Conservation (phyloP, 2,329 filamentous ascomycete genomes). For the Penicillium vulpinum region DNA sequence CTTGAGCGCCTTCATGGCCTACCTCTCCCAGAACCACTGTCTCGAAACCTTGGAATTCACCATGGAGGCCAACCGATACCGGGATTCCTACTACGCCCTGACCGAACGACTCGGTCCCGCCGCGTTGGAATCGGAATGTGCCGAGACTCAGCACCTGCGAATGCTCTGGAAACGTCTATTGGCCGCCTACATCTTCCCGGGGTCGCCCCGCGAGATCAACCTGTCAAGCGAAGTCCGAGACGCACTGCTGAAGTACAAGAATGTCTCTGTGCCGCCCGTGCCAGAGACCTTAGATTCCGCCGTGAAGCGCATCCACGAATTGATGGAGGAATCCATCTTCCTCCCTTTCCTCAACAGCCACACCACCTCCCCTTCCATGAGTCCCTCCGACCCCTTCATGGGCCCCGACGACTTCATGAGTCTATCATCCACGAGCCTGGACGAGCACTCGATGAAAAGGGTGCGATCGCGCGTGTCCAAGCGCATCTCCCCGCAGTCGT, state of each 20-base stretch:
- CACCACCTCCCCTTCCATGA: conserved; percentile 50
- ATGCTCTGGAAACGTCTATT: conserved; percentile 85
- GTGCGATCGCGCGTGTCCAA: conserved; percentile 28
- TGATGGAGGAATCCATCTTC: conserved; percentile 96
- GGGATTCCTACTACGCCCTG: conserved; percentile 63
- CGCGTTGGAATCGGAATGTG: conserved; percentile 52
- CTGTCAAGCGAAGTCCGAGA: conserved; percentile 84
- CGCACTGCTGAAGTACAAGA: conserved; percentile 66
- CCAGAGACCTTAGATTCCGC: conserved; percentile 78
- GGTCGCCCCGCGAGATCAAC: conserved; percentile 84
- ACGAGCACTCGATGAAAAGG: conserved; percentile 33
- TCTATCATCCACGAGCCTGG: conserved; percentile 31
- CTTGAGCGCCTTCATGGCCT: conserved; percentile 90
- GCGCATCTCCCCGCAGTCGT: conserved; percentile 36
- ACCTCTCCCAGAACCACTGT: conserved; percentile 94
- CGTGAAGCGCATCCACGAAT: conserved; percentile 83
- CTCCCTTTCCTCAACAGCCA: conserved; percentile 82
- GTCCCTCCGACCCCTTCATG: conserved; percentile 46
- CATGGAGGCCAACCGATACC: conserved; percentile 86
- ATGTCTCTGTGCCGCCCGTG: conserved; percentile 62
- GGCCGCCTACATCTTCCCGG: conserved; percentile 85
- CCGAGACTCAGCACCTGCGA: conserved; percentile 68
- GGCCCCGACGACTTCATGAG: conserved; percentile 39
- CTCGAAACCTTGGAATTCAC: conserved; percentile 96
- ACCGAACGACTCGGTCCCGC: conserved; percentile 52